Conservation (phyloP, 495 filamentous ascomycete genomes). For the Aspergillus ellipticus region DNA sequence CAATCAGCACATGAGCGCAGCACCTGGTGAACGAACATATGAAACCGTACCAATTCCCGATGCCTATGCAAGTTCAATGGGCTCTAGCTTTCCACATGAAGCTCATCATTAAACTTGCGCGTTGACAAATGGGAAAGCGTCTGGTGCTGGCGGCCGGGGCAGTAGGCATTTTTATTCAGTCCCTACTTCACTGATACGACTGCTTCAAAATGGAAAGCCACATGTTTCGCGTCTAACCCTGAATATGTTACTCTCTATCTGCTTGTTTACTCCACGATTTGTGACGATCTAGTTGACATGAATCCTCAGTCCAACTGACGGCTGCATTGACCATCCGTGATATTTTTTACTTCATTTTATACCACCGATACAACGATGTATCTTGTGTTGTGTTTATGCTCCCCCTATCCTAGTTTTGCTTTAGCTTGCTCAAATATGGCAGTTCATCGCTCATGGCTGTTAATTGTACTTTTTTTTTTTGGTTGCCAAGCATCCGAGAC, state of each 20-base stretch:
- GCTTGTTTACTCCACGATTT: neutral
- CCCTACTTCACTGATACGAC: neutral
- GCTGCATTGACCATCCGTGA: neutral
- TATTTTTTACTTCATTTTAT: neutral
- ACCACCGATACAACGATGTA: conserved; percentile 8
- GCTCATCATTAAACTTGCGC: conserved; percentile 11
- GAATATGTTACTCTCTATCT: neutral
- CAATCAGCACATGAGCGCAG: conserved; percentile 39
- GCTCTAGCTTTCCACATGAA: conserved; percentile 28
- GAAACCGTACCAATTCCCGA: conserved; percentile 51
- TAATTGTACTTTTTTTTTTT: too few relatives aligned
- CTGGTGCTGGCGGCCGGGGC: too few relatives aligned
- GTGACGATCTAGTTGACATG: neutral
- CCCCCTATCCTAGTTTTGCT: neutral
- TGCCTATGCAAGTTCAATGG: conserved; percentile 46
- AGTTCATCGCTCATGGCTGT: too few relatives aligned
- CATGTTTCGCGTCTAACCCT: neutral
- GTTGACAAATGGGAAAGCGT: neutral
- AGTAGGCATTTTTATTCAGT: too few relatives aligned
- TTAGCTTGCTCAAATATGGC: neutral
- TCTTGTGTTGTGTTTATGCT: neutral
- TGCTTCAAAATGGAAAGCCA: neutral
- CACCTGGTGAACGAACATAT: conserved; percentile 49
- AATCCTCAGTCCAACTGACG: neutral
- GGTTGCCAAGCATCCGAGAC: too few relatives aligned